Base-by-base conservation (phyloP, 2,329 filamentous ascomycete species). In the Leptographium radiaticola region DNA sequence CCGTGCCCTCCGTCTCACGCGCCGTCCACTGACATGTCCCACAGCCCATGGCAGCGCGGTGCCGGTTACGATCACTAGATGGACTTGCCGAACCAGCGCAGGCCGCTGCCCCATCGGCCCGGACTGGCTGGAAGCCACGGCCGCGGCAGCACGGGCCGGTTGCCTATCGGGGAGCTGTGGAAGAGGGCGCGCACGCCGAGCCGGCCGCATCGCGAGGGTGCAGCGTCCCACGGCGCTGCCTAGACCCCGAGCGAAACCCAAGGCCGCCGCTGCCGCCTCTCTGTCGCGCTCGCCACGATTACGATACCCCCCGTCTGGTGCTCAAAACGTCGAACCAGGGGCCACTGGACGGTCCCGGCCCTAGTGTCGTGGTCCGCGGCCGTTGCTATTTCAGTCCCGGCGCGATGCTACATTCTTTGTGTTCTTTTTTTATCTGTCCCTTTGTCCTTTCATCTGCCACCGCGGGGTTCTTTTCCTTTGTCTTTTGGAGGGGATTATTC, bases 41-140 rank as follows among this genome's bases (percentile, higher is more conserved):
- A 51, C 59, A 78, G 74, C 65, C 74, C 75, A 58, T 79, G 75
- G 75, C 75, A 79, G 66, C 73, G 75, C 60, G 75, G 75, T 60
- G 75, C 75, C 53, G 75, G 75, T 57, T 79, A 79, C 63, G 75
- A 79, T 48, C 55, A 60, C 51, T 59, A 60, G 55, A 56, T 12
- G 63, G n/a, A 30, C 4, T 42, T 34, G 31, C 18, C 34, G 16
- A 30, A 20, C 30, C 49, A 43, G 39, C 16, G 16, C 50, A 38
- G 25, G 31, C 25, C 18, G 16, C 39, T 31, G 40, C 49, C 12
- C 5, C 15, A 15, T 15, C 16, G 18, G 18, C 11, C 13, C 13
- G 43, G 15, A 5, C 25, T 45, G 43, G 30, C 20, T 7, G 31
- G 31, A 12, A 11, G 31, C 25, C 31, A 48, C 33, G n/a, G 31